Conservation (phyloP, 345 rosid genomes). For the Populus tremula region DNA sequence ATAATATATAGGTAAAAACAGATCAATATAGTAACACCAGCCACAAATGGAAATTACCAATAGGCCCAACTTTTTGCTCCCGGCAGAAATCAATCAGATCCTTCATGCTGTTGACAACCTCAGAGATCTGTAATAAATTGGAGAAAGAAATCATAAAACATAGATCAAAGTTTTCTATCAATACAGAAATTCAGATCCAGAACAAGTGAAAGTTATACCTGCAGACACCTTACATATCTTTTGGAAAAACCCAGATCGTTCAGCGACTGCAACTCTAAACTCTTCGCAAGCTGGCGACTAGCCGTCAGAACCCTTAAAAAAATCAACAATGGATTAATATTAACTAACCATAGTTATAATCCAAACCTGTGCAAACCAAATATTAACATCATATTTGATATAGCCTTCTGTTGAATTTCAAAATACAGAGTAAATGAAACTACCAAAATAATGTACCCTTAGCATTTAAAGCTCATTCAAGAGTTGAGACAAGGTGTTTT, state of each 20-base stretch:
- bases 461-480: not conserved
- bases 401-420: not conserved
- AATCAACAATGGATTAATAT: constrained; percentile 6
- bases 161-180: not conserved
- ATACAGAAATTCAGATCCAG: constrained; percentile 3
- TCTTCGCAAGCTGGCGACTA: constrained; percentile 84
- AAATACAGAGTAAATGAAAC: not conserved
- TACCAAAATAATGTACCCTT: not conserved
- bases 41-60: constrained; percentile 45
- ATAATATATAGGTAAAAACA: not conserved
- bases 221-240: constrained; percentile 91
- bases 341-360: not conserved
- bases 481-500: not conserved
- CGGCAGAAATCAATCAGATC: constrained; percentile 84
- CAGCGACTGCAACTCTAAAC: constrained; percentile 82
- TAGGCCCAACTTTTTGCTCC: constrained; percentile 72
- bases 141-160: not conserved
- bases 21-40: not conserved
- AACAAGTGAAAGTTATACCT: constrained; percentile 46
- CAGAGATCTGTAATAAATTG: constrained; percentile 60
- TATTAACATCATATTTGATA: not conserved
- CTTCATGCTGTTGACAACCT: constrained; percentile 97
- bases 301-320: constrained; percentile 77
- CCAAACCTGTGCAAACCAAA: constrained; percentile 2
- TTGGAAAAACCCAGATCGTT: constrained; percentile 95